Conservation (phyloP, 306 rosid species). For the Canavalia gladiata region DNA sequence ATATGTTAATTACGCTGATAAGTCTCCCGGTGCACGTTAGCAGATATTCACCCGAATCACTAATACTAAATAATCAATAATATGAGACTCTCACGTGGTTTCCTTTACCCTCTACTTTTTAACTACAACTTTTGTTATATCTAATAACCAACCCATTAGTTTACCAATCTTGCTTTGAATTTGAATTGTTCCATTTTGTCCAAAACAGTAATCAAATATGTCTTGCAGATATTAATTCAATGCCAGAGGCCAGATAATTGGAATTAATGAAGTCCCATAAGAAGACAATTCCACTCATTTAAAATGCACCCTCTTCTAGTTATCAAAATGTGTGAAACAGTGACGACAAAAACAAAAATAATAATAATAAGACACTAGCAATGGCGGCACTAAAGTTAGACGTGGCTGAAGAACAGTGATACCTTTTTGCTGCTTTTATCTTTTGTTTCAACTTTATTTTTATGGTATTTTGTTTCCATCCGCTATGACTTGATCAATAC, state of each 20-base stretch:
- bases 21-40: too few species aligned
- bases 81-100: slow-evolving; percentile 15
- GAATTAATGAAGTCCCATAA: slow-evolving; percentile 26
- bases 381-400: slow-evolving; percentile 53
- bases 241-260: slow-evolving; percentile 7
- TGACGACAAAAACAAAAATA: not conserved
- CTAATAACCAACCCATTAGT: not conserved
- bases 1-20: too few species aligned
- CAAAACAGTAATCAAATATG: not conserved
- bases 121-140: not conserved
- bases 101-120: not conserved
- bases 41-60: too few species aligned
- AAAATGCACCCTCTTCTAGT: slow-evolving; percentile 20
- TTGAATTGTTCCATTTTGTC: not conserved
- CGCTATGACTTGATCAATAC: slow-evolving; percentile 13
- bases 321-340: slow-evolving; percentile 35
- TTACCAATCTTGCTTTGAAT: too few species aligned
- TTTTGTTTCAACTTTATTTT: slow-evolving; percentile 13
- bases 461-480: slow-evolving; percentile 10
- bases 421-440: slow-evolving; percentile 36
- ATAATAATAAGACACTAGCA: slow-evolving; percentile 20
- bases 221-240: not conserved
- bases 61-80: not conserved
- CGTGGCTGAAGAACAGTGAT: slow-evolving; percentile 44
- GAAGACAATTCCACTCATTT: slow-evolving; percentile 38